A percentile compares a stretch with the other conserved stretches of the same genome.
These are phyloP conservation scores for Erysimum cheiri DNA, from an alignment of 441 rosid genomes.

Conservation along the genomic window DNA sequence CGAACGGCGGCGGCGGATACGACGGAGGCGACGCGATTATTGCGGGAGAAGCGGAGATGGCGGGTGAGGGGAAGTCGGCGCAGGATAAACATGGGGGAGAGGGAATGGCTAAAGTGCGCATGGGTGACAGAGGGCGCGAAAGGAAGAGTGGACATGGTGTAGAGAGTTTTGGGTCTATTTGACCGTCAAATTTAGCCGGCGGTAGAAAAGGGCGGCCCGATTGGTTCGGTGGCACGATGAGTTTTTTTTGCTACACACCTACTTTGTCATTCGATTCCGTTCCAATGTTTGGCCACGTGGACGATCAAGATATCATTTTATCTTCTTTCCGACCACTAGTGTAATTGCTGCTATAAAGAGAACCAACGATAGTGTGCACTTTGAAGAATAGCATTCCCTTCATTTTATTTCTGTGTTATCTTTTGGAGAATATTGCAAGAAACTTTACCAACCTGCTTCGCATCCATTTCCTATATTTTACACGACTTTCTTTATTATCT, in stretches of 20 bases:
- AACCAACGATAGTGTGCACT: background rate
- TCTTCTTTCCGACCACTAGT: conserved; percentile 25
- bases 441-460: background rate
- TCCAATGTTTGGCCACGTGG: conserved; percentile 34
- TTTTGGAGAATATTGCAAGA: background rate
- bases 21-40: conserved; percentile 49
- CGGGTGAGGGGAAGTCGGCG: conserved; percentile 55
- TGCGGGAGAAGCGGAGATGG: conserved; percentile 41
- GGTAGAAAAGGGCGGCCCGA: conserved; percentile 45
- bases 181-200: conserved; percentile 41
- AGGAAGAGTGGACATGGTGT: conserved; percentile 38
- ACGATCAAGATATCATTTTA: conserved; percentile 29
- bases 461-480: background rate
- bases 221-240: conserved; percentile 38
- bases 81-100: conserved; percentile 74
- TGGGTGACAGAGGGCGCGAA: conserved; percentile 50
- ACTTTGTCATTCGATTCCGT: background rate
- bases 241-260: background rate
- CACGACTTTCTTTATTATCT: too few relatives aligned
- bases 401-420: too few relatives aligned
- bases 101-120: conserved; percentile 56
- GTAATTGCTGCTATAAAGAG: too few relatives aligned
- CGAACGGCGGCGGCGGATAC: conserved; percentile 75
- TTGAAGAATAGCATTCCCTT: background rate
- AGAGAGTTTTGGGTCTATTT: conserved; percentile 21